Percentiles rank a stretch among this genome's conserved stretches.
These are phyloP conservation scores for Grosmannia clavigera DNA, from an alignment of 2,329 filamentous ascomycete species.

Conservation along the genomic window DNA sequence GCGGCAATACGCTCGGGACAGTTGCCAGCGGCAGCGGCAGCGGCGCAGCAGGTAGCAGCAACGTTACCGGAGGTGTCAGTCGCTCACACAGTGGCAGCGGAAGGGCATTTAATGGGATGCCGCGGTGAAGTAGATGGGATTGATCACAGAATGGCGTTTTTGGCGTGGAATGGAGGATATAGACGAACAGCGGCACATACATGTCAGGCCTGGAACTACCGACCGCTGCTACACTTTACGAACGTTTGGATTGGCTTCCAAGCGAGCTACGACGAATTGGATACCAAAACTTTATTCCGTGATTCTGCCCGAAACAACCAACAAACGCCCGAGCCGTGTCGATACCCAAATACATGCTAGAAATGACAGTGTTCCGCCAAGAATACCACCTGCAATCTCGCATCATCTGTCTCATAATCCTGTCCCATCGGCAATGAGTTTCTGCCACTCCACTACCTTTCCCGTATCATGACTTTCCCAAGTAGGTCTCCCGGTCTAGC, in stretches of 20 bases:
- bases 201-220: neutral
- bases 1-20: conserved; percentile 4
- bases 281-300: neutral
- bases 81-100: neutral
- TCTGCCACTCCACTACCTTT: neutral
- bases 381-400: neutral
- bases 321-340: neutral
- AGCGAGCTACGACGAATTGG: neutral
- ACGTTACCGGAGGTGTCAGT: conserved; percentile 8
- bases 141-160: neutral
- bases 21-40: conserved; percentile 5
- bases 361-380: neutral
- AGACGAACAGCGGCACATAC: neutral
- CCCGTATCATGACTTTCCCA: conserved; percentile 41
- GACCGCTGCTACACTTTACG: neutral
- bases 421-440: neutral
- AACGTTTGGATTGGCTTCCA: too few relatives aligned
- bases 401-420: neutral
- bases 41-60: conserved; percentile 6
- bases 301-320: neutral
- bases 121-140: neutral
- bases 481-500: conserved; percentile 75
- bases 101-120: conserved; percentile 3
- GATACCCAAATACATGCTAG: neutral
- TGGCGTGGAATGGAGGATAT: neutral